A percentile compares a stretch with the other conserved stretches of the same genome.
Evolutionary conservation across 768 basidiomycete species (phyloP).

Genomic region (Coprinopsis sp.): DNA sequence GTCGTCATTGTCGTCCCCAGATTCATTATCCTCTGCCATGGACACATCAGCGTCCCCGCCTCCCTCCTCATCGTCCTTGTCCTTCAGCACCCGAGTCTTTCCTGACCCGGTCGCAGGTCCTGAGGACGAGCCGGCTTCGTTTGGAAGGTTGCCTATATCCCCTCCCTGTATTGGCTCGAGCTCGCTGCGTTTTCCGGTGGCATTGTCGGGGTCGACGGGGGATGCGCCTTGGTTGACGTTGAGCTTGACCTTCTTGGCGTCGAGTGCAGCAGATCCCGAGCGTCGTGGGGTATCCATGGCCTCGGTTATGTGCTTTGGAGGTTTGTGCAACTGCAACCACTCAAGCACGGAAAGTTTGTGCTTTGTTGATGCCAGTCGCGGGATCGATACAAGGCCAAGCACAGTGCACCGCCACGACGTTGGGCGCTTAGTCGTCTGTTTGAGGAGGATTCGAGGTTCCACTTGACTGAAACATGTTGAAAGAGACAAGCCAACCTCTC

Average conservation of each 20-base stretch:
- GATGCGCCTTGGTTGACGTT: constrained; percentile 62
- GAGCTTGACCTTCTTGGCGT: constrained; percentile 55
- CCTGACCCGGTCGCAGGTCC: constrained; percentile 42
- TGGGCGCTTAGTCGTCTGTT: no score
- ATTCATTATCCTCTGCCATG: constrained; percentile 78
- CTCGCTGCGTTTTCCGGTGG: constrained; percentile 83
- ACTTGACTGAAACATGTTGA: no score
- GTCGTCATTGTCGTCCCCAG: constrained; percentile 77
- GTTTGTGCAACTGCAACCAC: neutral
- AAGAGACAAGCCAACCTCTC: no score
- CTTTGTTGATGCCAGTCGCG: neutral
- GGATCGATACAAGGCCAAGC: neutral
- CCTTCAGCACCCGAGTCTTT: constrained; percentile 39
- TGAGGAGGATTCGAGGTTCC: neutral
- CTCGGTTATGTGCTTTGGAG: neutral
- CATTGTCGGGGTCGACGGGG: constrained; percentile 73
- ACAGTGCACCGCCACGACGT: neutral
- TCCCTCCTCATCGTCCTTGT: constrained; percentile 62
- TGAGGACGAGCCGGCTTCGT: constrained; percentile 23
- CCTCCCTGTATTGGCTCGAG: constrained; percentile 77
- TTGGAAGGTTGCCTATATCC: constrained; percentile 69
- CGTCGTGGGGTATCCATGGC: constrained; percentile 65
- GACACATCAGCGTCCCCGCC: constrained; percentile 56
- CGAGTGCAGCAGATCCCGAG: constrained; percentile 53
- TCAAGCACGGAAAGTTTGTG: neutral